Conservation (phyloP, 208 protist genomes). For the Crithidia bombi region DNA sequence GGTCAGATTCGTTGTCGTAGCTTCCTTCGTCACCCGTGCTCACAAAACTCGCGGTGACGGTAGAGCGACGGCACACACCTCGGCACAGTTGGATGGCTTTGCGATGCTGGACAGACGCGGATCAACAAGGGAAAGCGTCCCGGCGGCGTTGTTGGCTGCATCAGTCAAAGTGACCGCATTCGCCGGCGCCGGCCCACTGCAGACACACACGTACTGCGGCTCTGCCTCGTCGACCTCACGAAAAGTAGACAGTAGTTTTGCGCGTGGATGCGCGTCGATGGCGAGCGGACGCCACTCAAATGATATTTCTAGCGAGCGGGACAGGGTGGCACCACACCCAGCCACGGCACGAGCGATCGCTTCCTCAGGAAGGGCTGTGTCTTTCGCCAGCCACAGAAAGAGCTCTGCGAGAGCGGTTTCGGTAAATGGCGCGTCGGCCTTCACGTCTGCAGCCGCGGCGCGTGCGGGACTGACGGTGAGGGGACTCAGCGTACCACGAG, state of each 20-base stretch:
- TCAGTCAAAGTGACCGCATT: background rate
- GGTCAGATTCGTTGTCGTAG: too few species aligned
- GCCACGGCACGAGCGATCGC: slow-evolving; percentile 20
- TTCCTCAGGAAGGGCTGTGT: slow-evolving; percentile 2
- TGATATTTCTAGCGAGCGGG: slow-evolving; percentile 9
- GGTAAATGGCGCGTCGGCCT: background rate
- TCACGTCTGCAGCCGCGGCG: background rate
- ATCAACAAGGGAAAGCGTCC: slow-evolving; percentile 25
- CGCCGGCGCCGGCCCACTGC: background rate
- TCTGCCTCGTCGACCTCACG: slow-evolving; percentile 3
- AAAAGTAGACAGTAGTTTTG: background rate
- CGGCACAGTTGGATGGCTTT: slow-evolving; percentile 1
- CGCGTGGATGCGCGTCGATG: background rate
- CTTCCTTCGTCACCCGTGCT: too few species aligned
- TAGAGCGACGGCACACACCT: slow-evolving; percentile 9
- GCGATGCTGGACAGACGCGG: background rate
- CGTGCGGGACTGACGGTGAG: background rate
- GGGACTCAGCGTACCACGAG: background rate
- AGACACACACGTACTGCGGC: slow-evolving; percentile 32
- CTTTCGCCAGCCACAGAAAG: slow-evolving; percentile 25
- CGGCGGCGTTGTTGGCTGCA: background rate
- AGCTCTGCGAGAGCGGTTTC: slow-evolving; percentile 17
- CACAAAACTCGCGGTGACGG: too few species aligned
- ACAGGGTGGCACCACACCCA: slow-evolving; percentile 17
- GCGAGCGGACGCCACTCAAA: slow-evolving; percentile 4